Evolutionary conservation across 176 grass and related monocot species (phyloP), one percentile per base, ranked within the genome.

Genomic region (Bonia amplexicaulis): DNA sequence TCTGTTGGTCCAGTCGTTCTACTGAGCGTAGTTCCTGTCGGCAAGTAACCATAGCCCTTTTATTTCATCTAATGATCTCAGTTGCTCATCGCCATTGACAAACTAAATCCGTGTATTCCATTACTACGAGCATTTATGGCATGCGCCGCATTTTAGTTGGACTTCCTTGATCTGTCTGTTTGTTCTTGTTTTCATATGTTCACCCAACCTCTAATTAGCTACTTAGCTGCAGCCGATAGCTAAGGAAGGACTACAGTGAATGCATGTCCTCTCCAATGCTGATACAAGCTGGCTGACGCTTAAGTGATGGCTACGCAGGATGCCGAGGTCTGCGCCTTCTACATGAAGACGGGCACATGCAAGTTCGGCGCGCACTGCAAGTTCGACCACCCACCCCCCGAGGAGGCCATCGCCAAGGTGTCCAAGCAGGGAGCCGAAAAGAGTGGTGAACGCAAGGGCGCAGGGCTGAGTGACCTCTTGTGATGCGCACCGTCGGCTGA

Each of bases 281-380:
- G 35, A 87, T 25, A 14, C 22, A 9, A 70, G 37, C 12, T 72
- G 45, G 39, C 6, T 86, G 29, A 69, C 26, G 48, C 73, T 55
- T 45, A 48, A 73, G 37, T 22, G 13, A 57, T 88, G 55, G 19
- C 7, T 48, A 85, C 44, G 40, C 90, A 96, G 97, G 93, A 84
- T 10, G 91, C 97, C 2, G 82, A 78, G 58, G 29, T 84, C 6
- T 99, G 97, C 47, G 65, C 84, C 80, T 96, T 90, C 79, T 99
- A 99, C 91, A 86, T 99, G 92, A 96, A 80, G 82, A 94, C 88
- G 0, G 92, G 93, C 57, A 92, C 74, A 15, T 99, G 97, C 97
- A 91, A 73, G 76, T 96, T 90, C 46, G 97, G 92, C 13, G 66
- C 13, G 46, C 81, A 55, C 4, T 99, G 97, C 82, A 99, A 74